These are phyloP conservation scores for Populus hybrid DNA, from an alignment of 441 rosid genomes.

Conservation along the genomic window DNA sequence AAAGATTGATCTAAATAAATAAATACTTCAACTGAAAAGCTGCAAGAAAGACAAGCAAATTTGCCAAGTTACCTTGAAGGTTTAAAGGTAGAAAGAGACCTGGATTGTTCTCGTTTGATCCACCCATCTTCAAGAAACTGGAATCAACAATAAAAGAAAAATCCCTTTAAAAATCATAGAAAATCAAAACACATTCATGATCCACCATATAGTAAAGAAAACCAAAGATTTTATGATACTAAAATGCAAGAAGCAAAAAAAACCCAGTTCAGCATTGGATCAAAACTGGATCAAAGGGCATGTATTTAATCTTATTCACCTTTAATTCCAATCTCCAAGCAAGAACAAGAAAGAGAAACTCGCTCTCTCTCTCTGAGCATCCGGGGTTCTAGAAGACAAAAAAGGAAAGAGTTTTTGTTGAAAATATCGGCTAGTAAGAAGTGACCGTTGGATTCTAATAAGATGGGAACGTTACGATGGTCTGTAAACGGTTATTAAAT, in stretches of 20 bases:
- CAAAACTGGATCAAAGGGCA: no score
- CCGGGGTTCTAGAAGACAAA: not conserved
- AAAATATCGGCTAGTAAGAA: constrained; percentile 69
- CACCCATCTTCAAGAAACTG: constrained; percentile 34
- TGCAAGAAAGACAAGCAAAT: no score
- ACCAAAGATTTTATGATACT: no score
- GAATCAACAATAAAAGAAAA: constrained; percentile 24
- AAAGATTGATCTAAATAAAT: constrained; percentile 1
- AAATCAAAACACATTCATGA: constrained; percentile 16
- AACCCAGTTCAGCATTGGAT: no score
- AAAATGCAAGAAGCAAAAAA: no score
- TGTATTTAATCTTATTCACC: no score
- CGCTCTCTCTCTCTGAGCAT: not conserved
- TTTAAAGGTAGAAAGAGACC: constrained; percentile 48
- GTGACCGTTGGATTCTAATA: constrained; percentile 48
- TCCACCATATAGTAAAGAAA: no score
- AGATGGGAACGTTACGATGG: constrained; percentile 38
- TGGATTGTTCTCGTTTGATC: constrained; percentile 70
- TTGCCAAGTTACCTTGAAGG: constrained; percentile 37
- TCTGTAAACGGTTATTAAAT: constrained; percentile 46
- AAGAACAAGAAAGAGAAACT: constrained; percentile 20
- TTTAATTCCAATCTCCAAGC: constrained; percentile 17
- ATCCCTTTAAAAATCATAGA: not conserved
- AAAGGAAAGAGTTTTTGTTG: constrained; percentile 14
- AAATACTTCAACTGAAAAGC: not conserved